Evolutionary conservation across 305 asterid genomes (phyloP).

Genomic region (Stenogyne calaminthoides): DNA sequence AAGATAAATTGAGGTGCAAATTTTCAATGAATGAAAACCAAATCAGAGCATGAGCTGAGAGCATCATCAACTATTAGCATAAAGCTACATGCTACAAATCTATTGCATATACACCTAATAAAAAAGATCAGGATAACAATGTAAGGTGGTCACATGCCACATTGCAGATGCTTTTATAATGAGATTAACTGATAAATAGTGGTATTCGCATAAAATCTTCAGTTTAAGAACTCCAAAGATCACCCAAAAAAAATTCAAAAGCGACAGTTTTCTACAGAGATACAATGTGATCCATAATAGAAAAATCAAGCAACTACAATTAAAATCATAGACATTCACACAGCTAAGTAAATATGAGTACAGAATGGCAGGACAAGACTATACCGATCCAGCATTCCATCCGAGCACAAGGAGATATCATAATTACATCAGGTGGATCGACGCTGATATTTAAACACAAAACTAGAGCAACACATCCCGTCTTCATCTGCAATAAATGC

Average conservation of each 20-base stretch:
- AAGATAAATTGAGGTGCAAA: neutral
- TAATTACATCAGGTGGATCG: slow-evolving; percentile 99
- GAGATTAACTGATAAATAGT: slow-evolving; percentile 10
- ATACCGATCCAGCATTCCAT: slow-evolving; percentile 99
- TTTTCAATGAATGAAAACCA: neutral
- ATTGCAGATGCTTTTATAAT: neutral
- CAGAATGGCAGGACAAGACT: slow-evolving; percentile 31
- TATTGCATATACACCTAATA: neutral
- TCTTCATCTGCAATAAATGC: slow-evolving; percentile 85
- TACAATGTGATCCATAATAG: neutral
- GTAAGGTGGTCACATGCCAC: neutral
- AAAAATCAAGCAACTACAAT: slow-evolving; percentile 4
- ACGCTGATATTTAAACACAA: slow-evolving; percentile 92
- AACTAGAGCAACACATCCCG: slow-evolving; percentile 98
- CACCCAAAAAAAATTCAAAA: neutral
- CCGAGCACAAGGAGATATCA: slow-evolving; percentile 99
- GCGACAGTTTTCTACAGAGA: neutral
- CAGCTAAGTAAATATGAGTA: slow-evolving; percentile 18
- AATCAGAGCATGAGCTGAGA: neutral
- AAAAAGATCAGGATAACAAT: slow-evolving; percentile 6
- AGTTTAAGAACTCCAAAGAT: neutral
- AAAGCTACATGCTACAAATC: neutral
- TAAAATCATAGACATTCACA: slow-evolving; percentile 11
- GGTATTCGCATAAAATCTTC: too few relatives aligned
- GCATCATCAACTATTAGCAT: slow-evolving; percentile 1